Conservation (phyloP, 148 eudicot genomes). For the Rhododendron kiyosumense region DNA sequence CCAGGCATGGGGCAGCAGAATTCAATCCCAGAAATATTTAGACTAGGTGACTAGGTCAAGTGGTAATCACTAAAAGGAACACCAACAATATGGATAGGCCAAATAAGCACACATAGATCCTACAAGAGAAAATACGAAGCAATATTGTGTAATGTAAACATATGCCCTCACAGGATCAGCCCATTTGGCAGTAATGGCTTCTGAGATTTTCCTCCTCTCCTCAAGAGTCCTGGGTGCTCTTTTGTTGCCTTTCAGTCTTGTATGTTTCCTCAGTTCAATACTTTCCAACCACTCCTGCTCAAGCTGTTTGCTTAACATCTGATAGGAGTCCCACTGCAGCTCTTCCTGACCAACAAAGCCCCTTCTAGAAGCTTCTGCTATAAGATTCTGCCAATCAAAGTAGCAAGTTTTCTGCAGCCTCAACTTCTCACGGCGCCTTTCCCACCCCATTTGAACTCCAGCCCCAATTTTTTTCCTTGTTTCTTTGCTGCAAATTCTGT, state of each 20-base stretch:
- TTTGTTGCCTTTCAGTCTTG: slow-evolving; percentile 43
- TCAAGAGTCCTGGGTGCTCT: slow-evolving; percentile 83
- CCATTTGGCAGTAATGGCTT: slow-evolving; percentile 87
- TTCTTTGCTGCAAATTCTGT: slow-evolving; percentile 52
- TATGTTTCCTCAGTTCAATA: slow-evolving; percentile 47
- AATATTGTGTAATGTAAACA: neutral
- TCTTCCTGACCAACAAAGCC: slow-evolving; percentile 68
- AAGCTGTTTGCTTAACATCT: slow-evolving; percentile 51
- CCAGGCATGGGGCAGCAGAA: neutral
- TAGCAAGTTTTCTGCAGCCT: slow-evolving; percentile 65
- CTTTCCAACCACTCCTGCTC: slow-evolving; percentile 67
- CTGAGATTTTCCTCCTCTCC: slow-evolving; percentile 80
- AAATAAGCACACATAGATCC: slow-evolving; percentile 8
- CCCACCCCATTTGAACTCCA: slow-evolving; percentile 77
- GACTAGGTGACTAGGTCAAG: neutral
- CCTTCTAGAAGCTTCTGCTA: slow-evolving; percentile 69
- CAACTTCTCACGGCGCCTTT: slow-evolving; percentile 60
- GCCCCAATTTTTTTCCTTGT: slow-evolving; percentile 67
- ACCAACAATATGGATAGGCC: neutral
- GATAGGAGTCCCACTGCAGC: slow-evolving; percentile 80
- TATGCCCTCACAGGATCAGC: slow-evolving; percentile 77
- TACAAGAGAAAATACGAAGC: neutral
- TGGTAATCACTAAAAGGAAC: neutral
- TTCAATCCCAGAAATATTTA: neutral
- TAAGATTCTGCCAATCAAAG: slow-evolving; percentile 68